Evolutionary conservation across 1,284 basidiomycete genomes (phyloP).

Genomic region (Irpex sp.): DNA sequence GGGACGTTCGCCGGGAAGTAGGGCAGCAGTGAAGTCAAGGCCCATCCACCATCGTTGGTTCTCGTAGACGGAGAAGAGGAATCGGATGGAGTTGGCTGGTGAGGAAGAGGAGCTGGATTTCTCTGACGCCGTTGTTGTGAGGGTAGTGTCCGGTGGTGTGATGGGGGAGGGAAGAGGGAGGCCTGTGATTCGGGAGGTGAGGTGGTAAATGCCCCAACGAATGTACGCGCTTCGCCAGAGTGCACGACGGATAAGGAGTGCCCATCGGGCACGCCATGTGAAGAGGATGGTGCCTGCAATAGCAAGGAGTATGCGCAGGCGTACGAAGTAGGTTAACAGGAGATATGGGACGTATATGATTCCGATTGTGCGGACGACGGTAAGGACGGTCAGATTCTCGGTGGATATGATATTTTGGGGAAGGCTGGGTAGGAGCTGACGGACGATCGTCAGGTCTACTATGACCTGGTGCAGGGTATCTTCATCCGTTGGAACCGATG

Average conservation of each 20-base stretch:
- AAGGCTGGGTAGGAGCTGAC: conserved; percentile 42
- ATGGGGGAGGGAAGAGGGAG: conserved; percentile 40
- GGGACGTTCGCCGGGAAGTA: conserved; percentile 87
- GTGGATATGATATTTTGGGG: conserved; percentile 16
- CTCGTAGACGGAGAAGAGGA: conserved; percentile 87
- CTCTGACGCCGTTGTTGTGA: conserved; percentile 7
- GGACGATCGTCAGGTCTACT: conserved; percentile 53
- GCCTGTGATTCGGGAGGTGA: conserved; percentile 50
- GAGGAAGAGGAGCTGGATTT: conserved; percentile 9
- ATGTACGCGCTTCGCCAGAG: conserved; percentile 66
- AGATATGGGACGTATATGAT: conserved; percentile 62
- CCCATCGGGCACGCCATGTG: conserved; percentile 66
- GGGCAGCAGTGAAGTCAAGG: conserved; percentile 89
- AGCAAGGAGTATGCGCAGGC: conserved; percentile 57
- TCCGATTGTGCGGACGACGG: conserved; percentile 36
- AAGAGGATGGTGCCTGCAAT: conserved; percentile 57
- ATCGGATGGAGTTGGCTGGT: conserved; percentile 49
- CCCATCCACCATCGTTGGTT: conserved; percentile 96
- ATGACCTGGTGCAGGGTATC: conserved; percentile 54
- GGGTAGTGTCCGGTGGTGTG: conserved; percentile 23
- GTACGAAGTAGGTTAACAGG: conserved; percentile 53
- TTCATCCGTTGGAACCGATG: conserved; percentile 47
- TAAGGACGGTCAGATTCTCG: conserved; percentile 32
- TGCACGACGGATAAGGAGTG: conserved; percentile 44
- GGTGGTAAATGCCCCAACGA: conserved; percentile 51